phyloP scores from a whole-genome alignment of 345 rosid genomes.

The Hibiscus syriacus region DNA sequence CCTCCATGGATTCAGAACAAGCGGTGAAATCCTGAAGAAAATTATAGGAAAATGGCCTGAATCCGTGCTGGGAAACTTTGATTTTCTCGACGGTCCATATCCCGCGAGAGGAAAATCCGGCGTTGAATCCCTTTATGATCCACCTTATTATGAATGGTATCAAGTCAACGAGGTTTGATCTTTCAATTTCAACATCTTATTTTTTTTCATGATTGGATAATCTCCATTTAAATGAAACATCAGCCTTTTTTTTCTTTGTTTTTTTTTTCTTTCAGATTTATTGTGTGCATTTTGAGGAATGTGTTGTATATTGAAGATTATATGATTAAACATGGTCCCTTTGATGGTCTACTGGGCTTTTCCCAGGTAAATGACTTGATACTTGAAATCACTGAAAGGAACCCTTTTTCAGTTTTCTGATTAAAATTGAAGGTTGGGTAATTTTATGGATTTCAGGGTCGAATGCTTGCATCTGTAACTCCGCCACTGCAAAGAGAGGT shows the following conservation, averaged over 20 bases:
- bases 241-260: neutral
- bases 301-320: slow-evolving; percentile 37
- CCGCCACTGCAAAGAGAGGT: slow-evolving; percentile 34
- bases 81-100: slow-evolving; percentile 36
- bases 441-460: slow-evolving; percentile 26
- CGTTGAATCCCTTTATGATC: slow-evolving; percentile 39
- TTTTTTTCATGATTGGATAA: neutral
- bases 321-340: slow-evolving; percentile 39
- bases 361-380: slow-evolving; percentile 31
- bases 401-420: neutral
- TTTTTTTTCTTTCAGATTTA: slow-evolving; percentile 13
- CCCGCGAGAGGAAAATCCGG: slow-evolving; percentile 35
- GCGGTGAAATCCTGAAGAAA: slow-evolving; percentile 36
- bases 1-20: slow-evolving; percentile 48
- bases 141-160: slow-evolving; percentile 55
- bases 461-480: slow-evolving; percentile 31
- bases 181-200: neutral
- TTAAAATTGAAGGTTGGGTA: neutral
- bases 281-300: slow-evolving; percentile 30
- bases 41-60: slow-evolving; percentile 33
- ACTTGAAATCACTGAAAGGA: neutral
- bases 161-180: slow-evolving; percentile 28
- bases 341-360: slow-evolving; percentile 46
- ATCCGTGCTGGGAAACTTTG: slow-evolving; percentile 27
- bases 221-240: neutral